These are phyloP conservation scores for Ceratocystis huliohia DNA, from an alignment of 2,329 filamentous ascomycete genomes.

Conservation along the genomic window DNA sequence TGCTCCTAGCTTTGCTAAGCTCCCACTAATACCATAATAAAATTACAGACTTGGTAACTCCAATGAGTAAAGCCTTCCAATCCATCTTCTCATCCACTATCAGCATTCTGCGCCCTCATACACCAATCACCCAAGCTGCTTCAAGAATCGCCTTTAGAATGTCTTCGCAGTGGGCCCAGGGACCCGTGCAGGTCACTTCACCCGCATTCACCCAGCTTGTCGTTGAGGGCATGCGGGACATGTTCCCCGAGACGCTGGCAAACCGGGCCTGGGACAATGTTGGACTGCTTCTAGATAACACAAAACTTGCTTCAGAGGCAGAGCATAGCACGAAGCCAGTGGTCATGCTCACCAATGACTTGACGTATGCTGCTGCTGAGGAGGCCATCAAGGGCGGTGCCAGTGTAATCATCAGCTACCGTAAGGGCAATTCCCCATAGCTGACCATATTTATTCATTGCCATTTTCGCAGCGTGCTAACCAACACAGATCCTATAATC, in stretches of 20 bases:
- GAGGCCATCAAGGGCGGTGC: conserved; percentile 70
- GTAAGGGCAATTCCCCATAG: conserved; percentile 33
- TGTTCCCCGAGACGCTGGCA: conserved; percentile 79
- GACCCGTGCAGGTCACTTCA: conserved; percentile 17
- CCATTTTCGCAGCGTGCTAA: conserved; percentile 3
- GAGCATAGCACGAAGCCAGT: conserved; percentile 27
- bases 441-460: not conserved
- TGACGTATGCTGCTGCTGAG: conserved; percentile 76
- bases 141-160: conserved; percentile 3
- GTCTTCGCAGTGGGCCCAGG: conserved; percentile 9
- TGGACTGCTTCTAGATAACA: conserved; percentile 54
- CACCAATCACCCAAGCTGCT: not conserved
- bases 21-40: not conserved
- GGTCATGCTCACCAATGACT: conserved; percentile 63
- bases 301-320: conserved; percentile 25
- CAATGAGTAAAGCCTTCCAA: not conserved
- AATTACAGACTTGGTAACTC: not conserved
- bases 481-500: conserved; percentile 71
- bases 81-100: not conserved
- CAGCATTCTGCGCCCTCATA: not conserved
- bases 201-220: conserved; percentile 43
- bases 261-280: conserved; percentile 94
- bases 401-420: conserved; percentile 79
- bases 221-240: conserved; percentile 65
- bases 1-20: not conserved